Evolutionary conservation across 2,329 filamentous ascomycete species (phyloP).

Genomic region (Fusarium guadeloupense): DNA sequence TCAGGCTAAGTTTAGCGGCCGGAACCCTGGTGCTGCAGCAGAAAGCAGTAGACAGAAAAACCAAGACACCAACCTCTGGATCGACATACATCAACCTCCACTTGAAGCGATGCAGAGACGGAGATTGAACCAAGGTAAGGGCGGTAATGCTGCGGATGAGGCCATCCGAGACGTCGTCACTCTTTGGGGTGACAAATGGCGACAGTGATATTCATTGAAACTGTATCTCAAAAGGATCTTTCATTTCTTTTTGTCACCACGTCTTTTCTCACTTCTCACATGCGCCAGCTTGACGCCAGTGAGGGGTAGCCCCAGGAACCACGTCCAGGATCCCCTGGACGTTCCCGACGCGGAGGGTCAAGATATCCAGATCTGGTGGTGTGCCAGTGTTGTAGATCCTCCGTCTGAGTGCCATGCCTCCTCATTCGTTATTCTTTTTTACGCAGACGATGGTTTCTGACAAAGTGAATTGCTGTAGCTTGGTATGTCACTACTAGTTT

Average conservation of each 20-base stretch:
- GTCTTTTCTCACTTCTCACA: conserved; percentile 39
- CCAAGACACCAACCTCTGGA: conserved; percentile 23
- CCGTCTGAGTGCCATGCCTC: conserved; percentile 5
- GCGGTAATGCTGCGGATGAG: conserved; percentile 6
- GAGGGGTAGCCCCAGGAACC: conserved; percentile 45
- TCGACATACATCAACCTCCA: conserved; percentile 30
- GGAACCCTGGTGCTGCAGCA: conserved; percentile 25
- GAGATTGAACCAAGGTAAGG: conserved; percentile 23
- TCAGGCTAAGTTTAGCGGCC: conserved; percentile 39
- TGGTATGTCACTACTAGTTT: background rate
- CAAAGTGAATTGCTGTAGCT: background rate
- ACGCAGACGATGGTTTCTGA: conserved; percentile 5
- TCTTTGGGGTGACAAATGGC: background rate
- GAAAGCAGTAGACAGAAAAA: conserved; percentile 31
- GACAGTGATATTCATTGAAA: conserved; percentile 8
- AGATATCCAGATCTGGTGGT: conserved; percentile 40
- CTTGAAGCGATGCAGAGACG: conserved; percentile 23
- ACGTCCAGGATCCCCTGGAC: conserved; percentile 39
- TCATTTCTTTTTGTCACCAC: conserved; percentile 31
- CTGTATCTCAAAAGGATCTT: conserved; percentile 1
- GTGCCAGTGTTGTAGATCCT: conserved; percentile 33
- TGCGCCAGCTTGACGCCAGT: conserved; percentile 32
- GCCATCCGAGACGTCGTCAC: background rate
- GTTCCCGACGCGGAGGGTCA: conserved; percentile 37
- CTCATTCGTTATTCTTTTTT: conserved; percentile 18